These are phyloP conservation scores for Peziza echinospora DNA, from an alignment of 495 filamentous ascomycete genomes.

Conservation along the genomic window DNA sequence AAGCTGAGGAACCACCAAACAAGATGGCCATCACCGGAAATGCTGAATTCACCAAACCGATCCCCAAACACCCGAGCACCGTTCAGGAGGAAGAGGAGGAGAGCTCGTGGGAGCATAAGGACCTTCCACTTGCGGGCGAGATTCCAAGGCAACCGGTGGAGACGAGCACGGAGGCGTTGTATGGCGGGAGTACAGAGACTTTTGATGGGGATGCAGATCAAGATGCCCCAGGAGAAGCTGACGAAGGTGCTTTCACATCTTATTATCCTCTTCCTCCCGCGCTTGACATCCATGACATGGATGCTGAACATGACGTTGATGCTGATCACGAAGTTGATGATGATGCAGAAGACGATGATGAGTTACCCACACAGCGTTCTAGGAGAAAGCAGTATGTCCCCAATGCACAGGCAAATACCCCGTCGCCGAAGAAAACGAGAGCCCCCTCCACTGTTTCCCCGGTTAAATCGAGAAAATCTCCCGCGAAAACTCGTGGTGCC, in stretches of 20 bases:
- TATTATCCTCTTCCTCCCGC: too few relatives aligned
- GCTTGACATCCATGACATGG: slow-evolving; percentile 6
- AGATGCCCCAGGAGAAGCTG: slow-evolving; percentile 6
- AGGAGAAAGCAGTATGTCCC: slow-evolving; percentile 4
- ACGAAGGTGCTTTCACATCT: slow-evolving; percentile 2
- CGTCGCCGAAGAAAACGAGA: slow-evolving; percentile 8
- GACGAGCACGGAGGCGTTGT: not conserved
- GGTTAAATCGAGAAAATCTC: slow-evolving; percentile 11
- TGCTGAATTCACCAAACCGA: not conserved
- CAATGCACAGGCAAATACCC: slow-evolving; percentile 6
- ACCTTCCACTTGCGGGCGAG: not conserved
- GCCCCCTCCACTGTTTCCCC: slow-evolving; percentile 3
- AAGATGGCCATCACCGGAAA: too few relatives aligned
- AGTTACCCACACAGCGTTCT: slow-evolving; percentile 12
- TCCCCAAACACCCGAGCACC: slow-evolving; percentile 12
- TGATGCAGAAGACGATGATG: slow-evolving; percentile 14
- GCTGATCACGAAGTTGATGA: slow-evolving; percentile 17
- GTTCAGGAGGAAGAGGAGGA: slow-evolving; percentile 10
- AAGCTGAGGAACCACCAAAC: not conserved
- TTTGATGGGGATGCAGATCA: not conserved
- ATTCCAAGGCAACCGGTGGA: not conserved
- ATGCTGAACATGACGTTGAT: slow-evolving; percentile 13
- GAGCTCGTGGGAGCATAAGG: not conserved
- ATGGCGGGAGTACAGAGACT: not conserved
- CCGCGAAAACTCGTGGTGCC: slow-evolving; percentile 6